Conservation (phyloP, 148 eudicot species). For the Oxyria digyna region DNA sequence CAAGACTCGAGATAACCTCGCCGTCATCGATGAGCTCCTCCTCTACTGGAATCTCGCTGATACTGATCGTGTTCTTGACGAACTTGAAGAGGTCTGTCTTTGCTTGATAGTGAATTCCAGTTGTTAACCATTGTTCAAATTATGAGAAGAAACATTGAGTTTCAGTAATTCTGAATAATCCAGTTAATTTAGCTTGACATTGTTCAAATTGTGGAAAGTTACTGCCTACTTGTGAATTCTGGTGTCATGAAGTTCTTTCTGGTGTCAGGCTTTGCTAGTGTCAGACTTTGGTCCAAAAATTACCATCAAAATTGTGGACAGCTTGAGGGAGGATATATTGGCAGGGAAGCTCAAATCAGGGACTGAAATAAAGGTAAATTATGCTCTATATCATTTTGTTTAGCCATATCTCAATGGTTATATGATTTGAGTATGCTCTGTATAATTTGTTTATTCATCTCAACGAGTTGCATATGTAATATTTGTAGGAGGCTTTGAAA, state of each 20-base stretch:
- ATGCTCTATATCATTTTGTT: neutral
- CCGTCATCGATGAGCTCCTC: slow-evolving; percentile 83
- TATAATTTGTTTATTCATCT: neutral
- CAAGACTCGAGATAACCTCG: slow-evolving; percentile 85
- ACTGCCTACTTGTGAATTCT: neutral
- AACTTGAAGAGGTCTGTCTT: slow-evolving; percentile 71
- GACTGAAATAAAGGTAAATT: slow-evolving; percentile 73
- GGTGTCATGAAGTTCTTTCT: neutral
- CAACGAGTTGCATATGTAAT: neutral
- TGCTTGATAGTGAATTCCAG: neutral
- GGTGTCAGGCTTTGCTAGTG: slow-evolving; percentile 60
- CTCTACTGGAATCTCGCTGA: slow-evolving; percentile 90
- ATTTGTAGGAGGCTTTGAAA: slow-evolving; percentile 69
- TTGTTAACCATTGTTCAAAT: neutral
- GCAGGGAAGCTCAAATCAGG: slow-evolving; percentile 98
- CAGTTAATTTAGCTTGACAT: neutral
- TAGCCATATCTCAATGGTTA: too few species aligned
- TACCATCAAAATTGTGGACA: slow-evolving; percentile 78
- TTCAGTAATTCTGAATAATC: neutral
- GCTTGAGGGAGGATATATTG: slow-evolving; percentile 83
- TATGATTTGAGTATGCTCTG: neutral
- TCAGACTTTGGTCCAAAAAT: slow-evolving; percentile 96
- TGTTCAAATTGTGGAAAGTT: too few species aligned
- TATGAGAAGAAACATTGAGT: neutral
- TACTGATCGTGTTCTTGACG: slow-evolving; percentile 84